These are phyloP conservation scores for Tephrocybe sp. DNA, from an alignment of 768 basidiomycete genomes.

Conservation along the genomic window DNA sequence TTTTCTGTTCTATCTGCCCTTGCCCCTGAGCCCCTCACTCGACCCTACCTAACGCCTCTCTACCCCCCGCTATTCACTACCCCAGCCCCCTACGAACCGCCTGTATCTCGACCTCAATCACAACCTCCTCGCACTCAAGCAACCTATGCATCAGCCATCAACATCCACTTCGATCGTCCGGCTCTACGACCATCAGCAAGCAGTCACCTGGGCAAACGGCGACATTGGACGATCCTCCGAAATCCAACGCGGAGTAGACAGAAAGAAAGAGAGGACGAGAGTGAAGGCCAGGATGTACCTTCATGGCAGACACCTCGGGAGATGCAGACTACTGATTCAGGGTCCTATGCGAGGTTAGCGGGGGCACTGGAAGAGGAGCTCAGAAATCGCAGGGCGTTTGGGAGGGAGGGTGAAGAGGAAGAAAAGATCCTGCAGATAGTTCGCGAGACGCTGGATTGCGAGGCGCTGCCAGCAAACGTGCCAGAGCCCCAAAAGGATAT, in stretches of 20 bases:
- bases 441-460: slow-evolving; percentile 37
- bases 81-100: slow-evolving; percentile 22
- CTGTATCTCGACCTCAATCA: slow-evolving; percentile 22
- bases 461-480: slow-evolving; percentile 18
- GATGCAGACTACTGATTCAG: slow-evolving; percentile 56
- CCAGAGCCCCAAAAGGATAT: slow-evolving; percentile 3
- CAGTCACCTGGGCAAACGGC: slow-evolving; percentile 33
- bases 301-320: slow-evolving; percentile 52
- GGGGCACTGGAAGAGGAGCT: slow-evolving; percentile 46
- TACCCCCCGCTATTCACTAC: slow-evolving; percentile 37
- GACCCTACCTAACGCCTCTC: slow-evolving; percentile 57
- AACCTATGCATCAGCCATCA: slow-evolving; percentile 17
- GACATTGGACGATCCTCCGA: slow-evolving; percentile 62
- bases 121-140: slow-evolving; percentile 21
- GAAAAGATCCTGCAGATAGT: slow-evolving; percentile 30
- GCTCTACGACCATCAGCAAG: slow-evolving; percentile 21
- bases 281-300: slow-evolving; percentile 32
- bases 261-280: slow-evolving; percentile 54
- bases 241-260: slow-evolving; percentile 47
- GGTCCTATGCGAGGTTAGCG: slow-evolving; percentile 53
- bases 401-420: slow-evolving; percentile 30
- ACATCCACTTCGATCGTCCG: slow-evolving; percentile 12
- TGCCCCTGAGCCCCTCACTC: slow-evolving; percentile 54
- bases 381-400: slow-evolving; percentile 27
- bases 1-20: slow-evolving; percentile 65